A percentile compares a stretch with the other conserved stretches of the same genome.
phyloP scores from a whole-genome alignment of 805 yeast species.

The Nakazawaea molendinolei region DNA sequence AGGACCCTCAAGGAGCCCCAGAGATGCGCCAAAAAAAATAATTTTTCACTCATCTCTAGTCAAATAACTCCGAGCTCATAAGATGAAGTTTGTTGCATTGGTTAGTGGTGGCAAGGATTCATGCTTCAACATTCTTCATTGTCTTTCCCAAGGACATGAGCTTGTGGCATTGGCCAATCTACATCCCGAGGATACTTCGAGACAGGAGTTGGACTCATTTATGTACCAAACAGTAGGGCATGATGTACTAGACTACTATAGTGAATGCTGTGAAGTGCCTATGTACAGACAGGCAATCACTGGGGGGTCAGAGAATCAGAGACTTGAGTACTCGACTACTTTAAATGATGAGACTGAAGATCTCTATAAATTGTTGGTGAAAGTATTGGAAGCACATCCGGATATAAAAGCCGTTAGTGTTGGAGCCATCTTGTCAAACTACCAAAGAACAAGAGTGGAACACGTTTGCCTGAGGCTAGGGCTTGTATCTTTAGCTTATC shows the following conservation, averaged over 20 bases:
- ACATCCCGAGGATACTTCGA: slow-evolving; percentile 43
- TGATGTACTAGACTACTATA: slow-evolving; percentile 59
- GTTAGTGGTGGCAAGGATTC: slow-evolving; percentile 97
- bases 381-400: slow-evolving; percentile 50
- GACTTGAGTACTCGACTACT: slow-evolving; percentile 64
- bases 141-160: slow-evolving; percentile 81
- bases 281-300: slow-evolving; percentile 60
- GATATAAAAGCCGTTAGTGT: slow-evolving; percentile 83
- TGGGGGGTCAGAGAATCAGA: slow-evolving; percentile 58
- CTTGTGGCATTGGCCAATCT: slow-evolving; percentile 80
- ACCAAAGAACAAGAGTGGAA: slow-evolving; percentile 91
- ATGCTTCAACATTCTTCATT: slow-evolving; percentile 81
- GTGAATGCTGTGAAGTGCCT: slow-evolving; percentile 72
- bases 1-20: no score
- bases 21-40: no score
- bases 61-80: no score
- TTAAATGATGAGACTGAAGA: slow-evolving; percentile 85
- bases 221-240: slow-evolving; percentile 99
- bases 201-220: slow-evolving; percentile 81
- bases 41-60: no score
- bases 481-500: slow-evolving; percentile 61
- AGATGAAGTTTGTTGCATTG: slow-evolving; percentile 87
- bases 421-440: slow-evolving; percentile 94
- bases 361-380: slow-evolving; percentile 44
- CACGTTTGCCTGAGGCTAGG: slow-evolving; percentile 75